Evolutionary conservation across 306 rosid genomes (phyloP), one percentile per base, ranked within the genome.

Genomic region (Trifolium pratense): DNA sequence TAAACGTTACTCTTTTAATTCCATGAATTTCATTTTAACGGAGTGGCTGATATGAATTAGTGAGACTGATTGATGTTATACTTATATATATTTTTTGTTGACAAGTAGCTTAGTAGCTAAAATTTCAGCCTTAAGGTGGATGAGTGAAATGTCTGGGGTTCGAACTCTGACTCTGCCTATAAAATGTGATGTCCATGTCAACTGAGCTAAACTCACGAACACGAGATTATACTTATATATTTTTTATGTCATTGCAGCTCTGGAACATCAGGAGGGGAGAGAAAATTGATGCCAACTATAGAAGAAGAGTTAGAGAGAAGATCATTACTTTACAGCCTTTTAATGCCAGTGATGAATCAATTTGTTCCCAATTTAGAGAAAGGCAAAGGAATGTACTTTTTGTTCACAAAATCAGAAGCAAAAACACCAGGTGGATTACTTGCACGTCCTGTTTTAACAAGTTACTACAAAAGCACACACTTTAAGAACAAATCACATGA

Each of bases 241-340:
- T 4, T 43, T 49, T 49, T 49, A 48, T n/a, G 11, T 20, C 20
- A 21, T 6, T 65, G 53, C 87, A 94, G 99, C 21, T 94, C 99
- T 46, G 99, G 99, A 52, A 94, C 99, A 15, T 94, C 99, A 2
- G 97, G 91, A 3, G 99, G 99, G 0, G 97, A 94, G 68, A 80
- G 96, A 71, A 94, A 94, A 69, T 29, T 94, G 84, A 91, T 87
- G 91, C 99, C 99, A 1, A 89, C 97, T 7, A 91, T 89, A 71
- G 52, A 52, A 32, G 88, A 87, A 58, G 99, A 94, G 32, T 36
- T 88, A 53, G 89, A 86, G 87, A 69, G 97, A 95, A 25, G 96
- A 97, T 29, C 88, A 83, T 60, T 76, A 1, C 75, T 94, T 5
- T 94, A 85, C 86, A 91, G 95, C 58, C 87, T 94, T 71, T 91